These are phyloP conservation scores for Pestalotiopsis sp. DNA, from an alignment of 2,329 filamentous ascomycete genomes.

Conservation along the genomic window DNA sequence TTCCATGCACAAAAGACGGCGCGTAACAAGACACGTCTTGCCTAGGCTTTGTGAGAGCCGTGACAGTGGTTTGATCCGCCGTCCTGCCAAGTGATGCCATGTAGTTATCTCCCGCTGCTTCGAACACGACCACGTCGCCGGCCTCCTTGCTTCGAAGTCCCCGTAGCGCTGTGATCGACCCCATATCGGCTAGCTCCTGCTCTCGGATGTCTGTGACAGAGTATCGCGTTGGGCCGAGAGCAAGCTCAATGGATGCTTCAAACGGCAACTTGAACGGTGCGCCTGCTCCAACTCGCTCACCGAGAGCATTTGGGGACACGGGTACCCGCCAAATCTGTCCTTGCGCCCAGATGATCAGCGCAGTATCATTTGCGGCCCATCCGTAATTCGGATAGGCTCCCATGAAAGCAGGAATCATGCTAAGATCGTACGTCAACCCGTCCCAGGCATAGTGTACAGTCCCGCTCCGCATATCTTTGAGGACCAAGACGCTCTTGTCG, in stretches of 20 bases:
- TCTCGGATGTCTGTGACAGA: background rate
- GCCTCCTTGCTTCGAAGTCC: background rate
- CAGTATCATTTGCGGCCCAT: background rate
- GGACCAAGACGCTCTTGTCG: constrained; percentile 2
- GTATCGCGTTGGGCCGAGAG: background rate
- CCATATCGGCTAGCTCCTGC: background rate
- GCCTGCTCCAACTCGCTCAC: background rate
- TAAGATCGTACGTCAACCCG: background rate
- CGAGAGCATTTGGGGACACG: background rate
- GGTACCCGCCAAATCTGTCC: background rate
- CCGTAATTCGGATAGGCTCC: background rate
- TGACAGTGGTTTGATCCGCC: background rate
- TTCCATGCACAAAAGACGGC: background rate
- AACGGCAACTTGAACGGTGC: background rate
- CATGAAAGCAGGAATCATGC: background rate
- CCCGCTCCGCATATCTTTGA: background rate
- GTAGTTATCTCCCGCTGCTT: background rate
- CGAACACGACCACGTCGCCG: background rate
- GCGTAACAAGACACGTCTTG: background rate
- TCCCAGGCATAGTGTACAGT: background rate
- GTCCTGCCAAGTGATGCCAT: background rate
- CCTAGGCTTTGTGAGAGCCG: background rate
- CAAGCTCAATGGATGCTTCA: background rate
- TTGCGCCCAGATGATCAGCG: background rate
- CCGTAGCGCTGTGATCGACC: background rate